Base-by-base conservation (phyloP, 305 asterid species). In the Fraxinus sp. region DNA sequence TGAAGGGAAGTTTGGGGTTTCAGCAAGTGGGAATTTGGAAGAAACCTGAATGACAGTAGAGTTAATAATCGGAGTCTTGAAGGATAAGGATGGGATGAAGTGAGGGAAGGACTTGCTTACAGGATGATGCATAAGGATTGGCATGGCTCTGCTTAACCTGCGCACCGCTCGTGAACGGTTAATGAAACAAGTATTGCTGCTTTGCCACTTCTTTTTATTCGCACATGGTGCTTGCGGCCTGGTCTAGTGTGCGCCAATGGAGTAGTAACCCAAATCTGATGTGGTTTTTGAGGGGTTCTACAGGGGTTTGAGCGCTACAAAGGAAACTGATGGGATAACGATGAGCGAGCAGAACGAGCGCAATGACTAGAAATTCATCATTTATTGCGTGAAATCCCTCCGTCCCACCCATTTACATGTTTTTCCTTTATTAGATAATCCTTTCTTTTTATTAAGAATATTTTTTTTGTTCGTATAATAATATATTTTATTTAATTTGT, bases 81-180 rank as follows among this genome's bases (percentile, higher is more conserved):
- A 84, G 55, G 85, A 81, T 55, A 76, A 35, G 78, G 82, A 83
- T 37, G 91, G 86, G 70, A 80, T 84, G 86, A 85, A 80, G 83
- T 82, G 80, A 39, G 88, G 79, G 62, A 86, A 80, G 10, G 85
- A 86, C 79, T 81, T 80, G 76, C 84, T 80, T 79, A 88, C 82
- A 75, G 83, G 78, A 71, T 49, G 89, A 85, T 86, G 89, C 73
- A 86, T 81, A 71, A 82, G 85, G 83, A 83, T 41, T 71, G 88
- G 87, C 98, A 93, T 93, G 75, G 84, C 91, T 85, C 90, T 89
- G 85, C 86, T 90, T 83, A 82, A 77, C 88, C 85, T 78, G 79
- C 79, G 82, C 85, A 79, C 82, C 3, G 39, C 77, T 88, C 85
- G 84, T 85, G 74, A 75, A 81, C 80, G 57, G 28, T 78, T 52